phyloP scores from a whole-genome alignment of 129 eudicot genomes.

The Escallonia herrerae region DNA sequence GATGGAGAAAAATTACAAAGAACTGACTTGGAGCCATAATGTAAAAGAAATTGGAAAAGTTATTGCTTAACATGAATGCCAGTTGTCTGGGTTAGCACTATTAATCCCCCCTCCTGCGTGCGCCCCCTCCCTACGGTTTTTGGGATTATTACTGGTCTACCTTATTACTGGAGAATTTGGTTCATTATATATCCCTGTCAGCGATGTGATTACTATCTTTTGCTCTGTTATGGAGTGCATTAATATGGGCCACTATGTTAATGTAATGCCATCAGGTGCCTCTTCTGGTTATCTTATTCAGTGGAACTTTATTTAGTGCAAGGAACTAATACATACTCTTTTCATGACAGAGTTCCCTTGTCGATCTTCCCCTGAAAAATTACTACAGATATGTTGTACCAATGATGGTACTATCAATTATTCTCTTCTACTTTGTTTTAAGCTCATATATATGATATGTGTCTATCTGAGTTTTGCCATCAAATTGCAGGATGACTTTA shows the following conservation, averaged over 20 bases:
- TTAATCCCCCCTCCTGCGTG: no score
- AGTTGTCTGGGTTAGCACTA: no score
- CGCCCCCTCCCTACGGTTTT: no score
- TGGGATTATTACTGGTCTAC: no score
- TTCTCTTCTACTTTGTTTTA: conserved; percentile 6
- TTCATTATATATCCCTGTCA: no score
- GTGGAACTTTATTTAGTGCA: neutral
- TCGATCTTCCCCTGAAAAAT: conserved; percentile 92
- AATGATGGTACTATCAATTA: conserved; percentile 43
- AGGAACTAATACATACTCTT: conserved; percentile 10
- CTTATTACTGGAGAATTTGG: no score
- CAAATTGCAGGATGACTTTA: conserved; percentile 82
- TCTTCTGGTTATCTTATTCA: neutral
- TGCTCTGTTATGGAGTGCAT: neutral
- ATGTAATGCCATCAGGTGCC: no score
- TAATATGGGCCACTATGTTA: no score
- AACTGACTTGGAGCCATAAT: no score
- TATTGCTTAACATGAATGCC: no score
- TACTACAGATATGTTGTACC: conserved; percentile 95
- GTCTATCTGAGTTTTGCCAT: conserved; percentile 5
- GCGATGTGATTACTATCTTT: neutral
- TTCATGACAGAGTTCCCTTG: conserved; percentile 86
- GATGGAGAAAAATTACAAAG: no score
- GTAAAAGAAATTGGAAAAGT: no score
- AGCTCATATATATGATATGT: neutral